phyloP scores from a whole-genome alignment of 768 basidiomycete genomes.

The Podaxis sp. region DNA sequence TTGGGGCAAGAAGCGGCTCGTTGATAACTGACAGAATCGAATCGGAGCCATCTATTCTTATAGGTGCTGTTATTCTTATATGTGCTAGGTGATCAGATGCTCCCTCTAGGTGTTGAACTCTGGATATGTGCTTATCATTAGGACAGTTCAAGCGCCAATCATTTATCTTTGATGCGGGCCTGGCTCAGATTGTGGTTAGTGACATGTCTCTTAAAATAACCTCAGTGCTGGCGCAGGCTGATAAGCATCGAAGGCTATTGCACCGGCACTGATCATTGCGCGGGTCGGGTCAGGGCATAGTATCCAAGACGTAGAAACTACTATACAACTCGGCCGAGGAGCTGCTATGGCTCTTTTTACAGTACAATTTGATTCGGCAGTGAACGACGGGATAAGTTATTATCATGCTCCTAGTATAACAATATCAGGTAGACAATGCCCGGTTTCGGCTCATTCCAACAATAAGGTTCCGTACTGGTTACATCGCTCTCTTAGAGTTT shows the following conservation, averaged over 20 bases:
- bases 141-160: neutral
- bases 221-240: neutral
- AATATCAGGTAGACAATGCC: neutral
- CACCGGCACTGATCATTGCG: neutral
- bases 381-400: neutral
- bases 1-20: neutral
- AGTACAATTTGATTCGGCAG: neutral
- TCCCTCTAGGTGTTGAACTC: neutral
- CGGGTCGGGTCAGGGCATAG: neutral
- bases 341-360: neutral
- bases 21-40: constrained; percentile 24
- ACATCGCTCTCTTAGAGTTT: neutral
- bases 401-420: neutral
- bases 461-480: neutral
- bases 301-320: neutral
- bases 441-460: neutral
- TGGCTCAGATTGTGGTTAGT: constrained; percentile 19
- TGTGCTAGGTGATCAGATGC: neutral
- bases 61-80: neutral
- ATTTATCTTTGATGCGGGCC: constrained; percentile 21
- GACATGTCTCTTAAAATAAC: neutral
- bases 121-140: neutral
- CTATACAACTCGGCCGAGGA: neutral
- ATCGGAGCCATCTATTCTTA: constrained; percentile 30
- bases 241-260: neutral